Percentiles rank a stretch among this genome's conserved stretches.
Conservation (phyloP, 148 eudicot genomes). For the Chenopodium suecicum region DNA sequence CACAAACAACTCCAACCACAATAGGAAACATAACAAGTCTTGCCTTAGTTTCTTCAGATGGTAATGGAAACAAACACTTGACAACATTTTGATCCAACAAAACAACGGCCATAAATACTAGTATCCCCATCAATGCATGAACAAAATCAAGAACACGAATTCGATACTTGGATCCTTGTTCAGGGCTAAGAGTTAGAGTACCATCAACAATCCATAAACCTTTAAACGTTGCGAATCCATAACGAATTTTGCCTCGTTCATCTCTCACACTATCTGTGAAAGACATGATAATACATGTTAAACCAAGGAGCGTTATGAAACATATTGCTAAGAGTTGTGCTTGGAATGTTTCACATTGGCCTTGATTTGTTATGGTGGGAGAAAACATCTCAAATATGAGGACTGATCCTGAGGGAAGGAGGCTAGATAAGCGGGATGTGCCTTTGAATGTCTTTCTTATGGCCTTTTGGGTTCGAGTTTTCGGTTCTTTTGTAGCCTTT, state of each 20-base stretch:
- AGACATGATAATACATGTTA: conserved; percentile 53
- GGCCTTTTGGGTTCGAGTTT: conserved; percentile 50
- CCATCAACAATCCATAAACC: conserved; percentile 76
- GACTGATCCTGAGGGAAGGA: conserved; percentile 74
- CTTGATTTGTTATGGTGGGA: conserved; percentile 58
- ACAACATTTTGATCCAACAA: conserved; percentile 64
- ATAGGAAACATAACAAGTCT: conserved; percentile 48
- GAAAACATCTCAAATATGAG: conserved; percentile 62
- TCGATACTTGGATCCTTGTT: conserved; percentile 42
- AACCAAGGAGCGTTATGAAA: conserved; percentile 38
- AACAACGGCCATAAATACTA: conserved; percentile 48
- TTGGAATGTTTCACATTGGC: conserved; percentile 38
- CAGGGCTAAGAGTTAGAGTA: conserved; percentile 17
- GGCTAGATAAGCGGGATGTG: conserved; percentile 53
- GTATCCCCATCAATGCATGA: conserved; percentile 57
- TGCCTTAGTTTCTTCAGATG: conserved; percentile 44
- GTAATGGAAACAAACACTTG: conserved; percentile 58
- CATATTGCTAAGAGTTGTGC: conserved; percentile 31
- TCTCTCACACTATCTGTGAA: conserved; percentile 69
- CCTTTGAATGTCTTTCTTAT: conserved; percentile 55
- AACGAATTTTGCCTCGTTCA: conserved; percentile 63
- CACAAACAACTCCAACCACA: conserved; percentile 57
- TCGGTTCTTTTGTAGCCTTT: conserved; percentile 14
- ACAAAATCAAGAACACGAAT: conserved; percentile 51
- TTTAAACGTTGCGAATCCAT: conserved; percentile 61